Evolutionary conservation across 495 filamentous ascomycete genomes (phyloP).

Genomic region (Hyaloscypha finlandica): DNA sequence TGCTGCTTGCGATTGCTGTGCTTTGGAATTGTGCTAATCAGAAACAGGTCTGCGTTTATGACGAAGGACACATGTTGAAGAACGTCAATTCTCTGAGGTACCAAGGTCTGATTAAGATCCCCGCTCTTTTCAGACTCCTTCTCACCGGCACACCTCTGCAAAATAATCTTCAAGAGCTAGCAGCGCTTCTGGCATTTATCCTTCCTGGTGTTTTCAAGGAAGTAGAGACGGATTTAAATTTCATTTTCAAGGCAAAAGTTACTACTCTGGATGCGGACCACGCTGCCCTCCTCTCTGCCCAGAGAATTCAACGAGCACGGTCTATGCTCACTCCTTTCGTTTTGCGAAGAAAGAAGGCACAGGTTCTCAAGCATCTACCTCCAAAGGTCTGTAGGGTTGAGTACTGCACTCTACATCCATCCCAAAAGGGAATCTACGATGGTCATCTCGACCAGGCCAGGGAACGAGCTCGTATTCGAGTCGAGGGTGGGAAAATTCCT

Average conservation of each 20-base stretch:
- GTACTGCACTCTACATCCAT: conserved; percentile 72
- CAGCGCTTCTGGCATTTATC: conserved; percentile 86
- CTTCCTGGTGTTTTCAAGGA: conserved; percentile 79
- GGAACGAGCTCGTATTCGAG: conserved; percentile 35
- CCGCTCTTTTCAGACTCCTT: conserved; percentile 75
- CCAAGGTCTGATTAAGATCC: conserved; percentile 75
- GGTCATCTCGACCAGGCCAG: conserved; percentile 46
- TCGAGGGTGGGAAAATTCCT: conserved; percentile 36
- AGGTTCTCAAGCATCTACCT: conserved; percentile 87
- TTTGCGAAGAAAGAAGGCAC: conserved; percentile 87
- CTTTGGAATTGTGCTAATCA: conserved; percentile 19
- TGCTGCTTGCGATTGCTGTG: not conserved
- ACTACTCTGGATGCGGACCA: conserved; percentile 74
- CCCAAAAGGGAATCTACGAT: conserved; percentile 72
- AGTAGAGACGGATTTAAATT: conserved; percentile 70
- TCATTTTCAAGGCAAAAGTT: conserved; percentile 88
- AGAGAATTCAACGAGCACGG: conserved; percentile 81
- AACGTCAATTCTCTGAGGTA: conserved; percentile 82
- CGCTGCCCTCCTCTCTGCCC: conserved; percentile 75
- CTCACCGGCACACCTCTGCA: conserved; percentile 94
- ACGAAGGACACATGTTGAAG: conserved; percentile 91
- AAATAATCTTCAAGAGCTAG: conserved; percentile 92
- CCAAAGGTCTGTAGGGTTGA: conserved; percentile 77
- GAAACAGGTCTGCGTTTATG: conserved; percentile 70
- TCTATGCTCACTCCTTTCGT: conserved; percentile 96